These are phyloP conservation scores for Tulasnella sp. DNA, from an alignment of 768 basidiomycete genomes.

Conservation along the genomic window DNA sequence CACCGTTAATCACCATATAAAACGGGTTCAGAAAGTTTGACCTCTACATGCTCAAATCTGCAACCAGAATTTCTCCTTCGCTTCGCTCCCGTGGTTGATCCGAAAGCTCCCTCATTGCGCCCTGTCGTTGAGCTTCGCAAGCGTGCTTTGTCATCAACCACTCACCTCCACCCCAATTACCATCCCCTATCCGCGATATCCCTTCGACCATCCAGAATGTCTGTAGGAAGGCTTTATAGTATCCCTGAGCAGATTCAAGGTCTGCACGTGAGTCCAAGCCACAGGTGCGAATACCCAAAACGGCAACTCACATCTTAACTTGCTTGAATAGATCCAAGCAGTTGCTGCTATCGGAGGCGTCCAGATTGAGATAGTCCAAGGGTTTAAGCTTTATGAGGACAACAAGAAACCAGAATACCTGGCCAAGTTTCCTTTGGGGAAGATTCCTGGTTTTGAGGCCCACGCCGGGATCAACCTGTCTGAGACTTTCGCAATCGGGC, in stretches of 20 bases:
- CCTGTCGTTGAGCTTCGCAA: no score
- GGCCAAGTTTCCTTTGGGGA: conserved; percentile 42
- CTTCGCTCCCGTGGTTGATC: no score
- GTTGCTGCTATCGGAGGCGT: conserved; percentile 23
- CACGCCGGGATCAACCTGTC: conserved; percentile 72
- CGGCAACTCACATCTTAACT: neutral
- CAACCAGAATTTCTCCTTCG: no score
- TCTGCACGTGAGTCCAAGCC: conserved; percentile 45
- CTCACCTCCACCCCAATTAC: no score
- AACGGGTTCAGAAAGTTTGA: no score
- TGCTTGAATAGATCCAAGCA: conserved; percentile 17
- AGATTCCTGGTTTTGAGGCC: conserved; percentile 79
- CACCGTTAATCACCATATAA: no score
- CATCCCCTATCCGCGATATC: conserved; percentile 78
- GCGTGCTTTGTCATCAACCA: no score
- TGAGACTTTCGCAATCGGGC: conserved; percentile 76
- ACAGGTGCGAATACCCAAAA: neutral
- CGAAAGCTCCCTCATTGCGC: no score
- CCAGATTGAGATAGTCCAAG: conserved; percentile 6
- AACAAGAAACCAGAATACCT: conserved; percentile 28
- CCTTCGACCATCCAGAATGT: conserved; percentile 50
- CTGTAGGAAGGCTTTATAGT: conserved; percentile 63
- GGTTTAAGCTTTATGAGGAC: conserved; percentile 2
- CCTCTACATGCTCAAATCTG: no score
- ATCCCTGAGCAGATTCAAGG: conserved; percentile 42